These are phyloP conservation scores for Prototheca wickerhamii DNA, from an alignment of 163 green algal species.

Conservation along the genomic window DNA sequence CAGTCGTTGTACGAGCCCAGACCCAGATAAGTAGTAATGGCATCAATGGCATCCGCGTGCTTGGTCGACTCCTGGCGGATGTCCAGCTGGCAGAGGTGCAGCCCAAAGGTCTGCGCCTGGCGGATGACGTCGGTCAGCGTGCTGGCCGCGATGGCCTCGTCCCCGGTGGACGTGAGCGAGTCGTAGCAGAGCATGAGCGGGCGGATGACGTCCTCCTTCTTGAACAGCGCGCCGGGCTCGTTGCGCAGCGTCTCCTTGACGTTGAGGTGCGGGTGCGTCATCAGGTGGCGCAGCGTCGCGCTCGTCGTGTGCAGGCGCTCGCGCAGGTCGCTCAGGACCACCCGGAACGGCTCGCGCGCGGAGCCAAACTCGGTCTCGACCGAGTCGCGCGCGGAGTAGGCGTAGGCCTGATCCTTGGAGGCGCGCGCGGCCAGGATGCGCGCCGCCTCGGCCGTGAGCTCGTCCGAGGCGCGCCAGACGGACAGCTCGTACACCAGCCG, in stretches of 20 bases:
- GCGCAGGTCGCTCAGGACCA: conserved; percentile 80
- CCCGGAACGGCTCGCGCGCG: conserved; percentile 80
- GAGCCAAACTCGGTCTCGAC: conserved; percentile 34
- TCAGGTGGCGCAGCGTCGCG: conserved; percentile 56
- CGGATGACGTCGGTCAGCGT: conserved; percentile 85
- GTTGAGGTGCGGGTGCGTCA: conserved; percentile 50
- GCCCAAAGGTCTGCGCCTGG: conserved; percentile 84
- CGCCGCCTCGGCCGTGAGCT: conserved; percentile 27
- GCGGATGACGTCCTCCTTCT: conserved; percentile 45
- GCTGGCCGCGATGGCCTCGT: conserved; percentile 72
- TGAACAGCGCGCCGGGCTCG: conserved; percentile 39
- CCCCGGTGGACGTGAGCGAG: conserved; percentile 57
- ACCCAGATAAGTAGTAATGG: conserved; percentile 81
- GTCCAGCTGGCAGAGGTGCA: conserved; percentile 84
- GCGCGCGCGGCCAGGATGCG: not conserved
- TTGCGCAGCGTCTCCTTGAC: conserved; percentile 45
- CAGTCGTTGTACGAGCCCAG: conserved; percentile 80
- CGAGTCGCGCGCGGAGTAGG: conserved; percentile 29
- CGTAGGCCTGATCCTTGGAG: conserved; percentile 11
- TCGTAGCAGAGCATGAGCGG: conserved; percentile 71
- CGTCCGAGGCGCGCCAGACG: conserved; percentile 70
- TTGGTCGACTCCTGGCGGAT: conserved; percentile 83
- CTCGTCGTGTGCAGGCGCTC: conserved; percentile 65
- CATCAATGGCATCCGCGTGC: conserved; percentile 79
- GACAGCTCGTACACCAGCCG: conserved; percentile 91